Conservation (phyloP, 1,284 basidiomycete species). For the Sparassis latifolia region DNA sequence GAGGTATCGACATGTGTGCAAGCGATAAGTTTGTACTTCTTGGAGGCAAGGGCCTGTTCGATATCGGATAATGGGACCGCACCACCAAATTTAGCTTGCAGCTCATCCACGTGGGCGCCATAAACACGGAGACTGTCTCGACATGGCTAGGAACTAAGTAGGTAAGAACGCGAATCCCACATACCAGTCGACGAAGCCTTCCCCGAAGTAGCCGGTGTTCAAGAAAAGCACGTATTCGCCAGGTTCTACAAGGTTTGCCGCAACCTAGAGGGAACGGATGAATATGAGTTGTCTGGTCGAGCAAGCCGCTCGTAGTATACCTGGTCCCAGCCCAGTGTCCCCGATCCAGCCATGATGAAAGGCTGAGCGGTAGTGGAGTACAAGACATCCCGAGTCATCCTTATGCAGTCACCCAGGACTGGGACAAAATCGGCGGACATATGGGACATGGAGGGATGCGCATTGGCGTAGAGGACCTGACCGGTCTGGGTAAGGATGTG, state of each 20-base stretch:
- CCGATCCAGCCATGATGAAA: slow-evolving; percentile 87
- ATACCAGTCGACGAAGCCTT: slow-evolving; percentile 78
- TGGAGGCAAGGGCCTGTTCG: slow-evolving; percentile 69
- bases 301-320: slow-evolving; percentile 26
- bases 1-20: slow-evolving; percentile 96
- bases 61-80: slow-evolving; percentile 62
- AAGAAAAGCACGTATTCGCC: slow-evolving; percentile 80
- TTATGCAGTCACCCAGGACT: slow-evolving; percentile 86
- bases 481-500: not conserved
- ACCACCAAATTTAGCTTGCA: slow-evolving; percentile 80
- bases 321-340: slow-evolving; percentile 94
- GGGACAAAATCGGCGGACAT: slow-evolving; percentile 88
- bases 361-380: slow-evolving; percentile 77
- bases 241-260: slow-evolving; percentile 77
- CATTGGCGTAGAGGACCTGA: slow-evolving; percentile 73
- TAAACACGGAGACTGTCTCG: slow-evolving; percentile 72
- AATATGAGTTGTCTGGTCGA: not conserved
- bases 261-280: slow-evolving; percentile 40
- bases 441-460: slow-evolving; percentile 86
- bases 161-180: slow-evolving; percentile 14
- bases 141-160: not conserved
- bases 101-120: slow-evolving; percentile 84
- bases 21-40: slow-evolving; percentile 88
- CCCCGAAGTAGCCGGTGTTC: slow-evolving; percentile 87
- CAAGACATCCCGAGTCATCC: slow-evolving; percentile 77